phyloP scores from a whole-genome alignment of 164 flowering plant species.

The Buxus sempervirens region DNA sequence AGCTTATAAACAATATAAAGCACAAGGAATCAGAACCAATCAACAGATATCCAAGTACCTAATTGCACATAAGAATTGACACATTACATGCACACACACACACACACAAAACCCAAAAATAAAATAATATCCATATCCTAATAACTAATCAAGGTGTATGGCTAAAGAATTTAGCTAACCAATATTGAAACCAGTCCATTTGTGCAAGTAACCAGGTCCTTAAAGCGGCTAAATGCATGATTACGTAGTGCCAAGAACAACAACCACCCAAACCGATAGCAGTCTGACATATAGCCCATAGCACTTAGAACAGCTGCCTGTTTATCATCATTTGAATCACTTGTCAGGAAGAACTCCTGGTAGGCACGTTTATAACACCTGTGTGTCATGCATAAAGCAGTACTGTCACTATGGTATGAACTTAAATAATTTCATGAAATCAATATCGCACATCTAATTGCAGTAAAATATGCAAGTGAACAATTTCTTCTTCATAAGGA shows the following conservation, averaged over 20 bases:
- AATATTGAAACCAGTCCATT: constrained; percentile 81
- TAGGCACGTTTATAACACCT: constrained; percentile 80
- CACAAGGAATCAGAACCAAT: background rate
- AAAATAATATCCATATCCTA: background rate
- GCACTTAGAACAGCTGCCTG: constrained; percentile 23
- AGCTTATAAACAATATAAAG: background rate
- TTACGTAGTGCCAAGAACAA: constrained; percentile 84
- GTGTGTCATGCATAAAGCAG: constrained; percentile 7
- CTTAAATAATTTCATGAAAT: background rate
- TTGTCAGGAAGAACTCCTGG: constrained; percentile 53
- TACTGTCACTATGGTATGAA: background rate
- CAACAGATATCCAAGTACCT: background rate
- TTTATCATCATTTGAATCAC: constrained; percentile 36
- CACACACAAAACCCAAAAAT: too few relatives aligned
- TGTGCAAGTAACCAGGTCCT: constrained; percentile 89
- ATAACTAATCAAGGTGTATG: background rate
- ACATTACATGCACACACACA: background rate
- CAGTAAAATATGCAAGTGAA: background rate
- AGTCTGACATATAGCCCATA: constrained; percentile 40
- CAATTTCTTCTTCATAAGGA: too few relatives aligned
- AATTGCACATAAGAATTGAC: background rate
- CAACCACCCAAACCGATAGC: constrained; percentile 94
- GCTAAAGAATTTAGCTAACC: constrained; percentile 50
- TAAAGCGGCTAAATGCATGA: constrained; percentile 83
- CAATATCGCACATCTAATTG: background rate